Conservation (phyloP, 2,329 filamentous ascomycete genomes). For the Teratosphaeria zuluensis region DNA sequence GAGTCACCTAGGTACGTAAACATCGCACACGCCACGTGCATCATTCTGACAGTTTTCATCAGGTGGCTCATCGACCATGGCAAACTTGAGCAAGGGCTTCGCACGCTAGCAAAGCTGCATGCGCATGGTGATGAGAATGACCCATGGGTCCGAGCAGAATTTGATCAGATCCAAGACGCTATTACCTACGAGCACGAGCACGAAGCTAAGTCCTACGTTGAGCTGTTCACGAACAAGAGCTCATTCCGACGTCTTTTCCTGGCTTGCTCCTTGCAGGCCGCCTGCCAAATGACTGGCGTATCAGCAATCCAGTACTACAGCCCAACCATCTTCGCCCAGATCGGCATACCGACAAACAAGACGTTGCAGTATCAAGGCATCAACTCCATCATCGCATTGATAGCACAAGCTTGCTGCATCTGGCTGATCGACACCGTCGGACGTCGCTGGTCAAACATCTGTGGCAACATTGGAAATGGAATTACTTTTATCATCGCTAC, state of each 20-base stretch:
- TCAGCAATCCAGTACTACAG: conserved; percentile 66
- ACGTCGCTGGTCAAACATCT: conserved; percentile 61
- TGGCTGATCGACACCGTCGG: conserved; percentile 60
- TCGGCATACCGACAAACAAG: conserved; percentile 2
- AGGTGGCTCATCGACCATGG: conserved; percentile 66
- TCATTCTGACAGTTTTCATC: conserved; percentile 30
- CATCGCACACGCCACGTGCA: conserved; percentile 1
- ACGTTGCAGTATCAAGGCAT: conserved; percentile 60
- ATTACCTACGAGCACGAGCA: conserved; percentile 57
- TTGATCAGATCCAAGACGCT: conserved; percentile 57
- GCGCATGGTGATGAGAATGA: conserved; percentile 57
- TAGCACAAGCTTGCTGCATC: conserved; percentile 61
- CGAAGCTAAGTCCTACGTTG: conserved; percentile 58
- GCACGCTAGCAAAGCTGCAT: conserved; percentile 60
- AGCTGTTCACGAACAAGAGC: conserved; percentile 57
- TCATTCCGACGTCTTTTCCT: conserved; percentile 64
- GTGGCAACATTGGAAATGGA: conserved; percentile 62
- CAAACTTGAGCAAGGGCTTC: conserved; percentile 53
- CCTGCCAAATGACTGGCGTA: conserved; percentile 67
- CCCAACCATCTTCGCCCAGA: conserved; percentile 5
- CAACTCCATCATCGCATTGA: conserved; percentile 58
- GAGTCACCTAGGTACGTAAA: conserved; percentile 39
- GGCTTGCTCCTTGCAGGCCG: conserved; percentile 58
- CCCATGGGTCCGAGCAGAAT: conserved; percentile 63
- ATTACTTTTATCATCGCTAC: conserved; percentile 62